These are phyloP conservation scores for Tetrapisispora iriomotensis DNA, from an alignment of 805 yeast species.

Conservation along the genomic window DNA sequence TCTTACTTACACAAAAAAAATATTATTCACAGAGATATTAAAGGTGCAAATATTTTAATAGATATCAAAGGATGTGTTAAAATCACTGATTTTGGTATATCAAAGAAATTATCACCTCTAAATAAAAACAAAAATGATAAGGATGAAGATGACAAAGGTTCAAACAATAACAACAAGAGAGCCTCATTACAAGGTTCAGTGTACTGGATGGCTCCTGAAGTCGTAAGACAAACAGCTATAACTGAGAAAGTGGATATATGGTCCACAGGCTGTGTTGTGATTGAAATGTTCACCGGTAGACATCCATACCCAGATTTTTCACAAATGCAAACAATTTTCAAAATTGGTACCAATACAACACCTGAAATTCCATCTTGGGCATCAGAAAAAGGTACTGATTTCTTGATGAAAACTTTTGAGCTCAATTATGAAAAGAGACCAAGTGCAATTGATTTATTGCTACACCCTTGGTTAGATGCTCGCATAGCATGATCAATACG, in stretches of 20 bases:
- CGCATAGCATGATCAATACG: slow-evolving; percentile 5
- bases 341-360: slow-evolving; percentile 74
- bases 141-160: slow-evolving; percentile 23
- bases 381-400: slow-evolving; percentile 56
- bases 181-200: slow-evolving; percentile 91
- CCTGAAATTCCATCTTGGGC: slow-evolving; percentile 75
- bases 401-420: slow-evolving; percentile 59
- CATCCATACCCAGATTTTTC: slow-evolving; percentile 94
- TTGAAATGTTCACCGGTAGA: slow-evolving; percentile 92
- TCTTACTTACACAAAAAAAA: slow-evolving; percentile 63
- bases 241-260: slow-evolving; percentile 93
- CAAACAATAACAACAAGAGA: slow-evolving; percentile 35
- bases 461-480: slow-evolving; percentile 36
- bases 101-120: slow-evolving; percentile 54
- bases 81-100: slow-evolving; percentile 80
- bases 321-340: slow-evolving; percentile 95
- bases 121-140: slow-evolving; percentile 30
- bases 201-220: slow-evolving; percentile 99
- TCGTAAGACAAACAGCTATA: slow-evolving; percentile 84
- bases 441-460: slow-evolving; percentile 56
- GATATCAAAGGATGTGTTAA: slow-evolving; percentile 75
- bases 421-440: slow-evolving; percentile 68
- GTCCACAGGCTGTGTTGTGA: slow-evolving; percentile 90
- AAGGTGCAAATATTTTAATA: slow-evolving; percentile 78
- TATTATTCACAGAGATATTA: slow-evolving; percentile 79